Evolutionary conservation across 345 rosid species (phyloP), one percentile per base, ranked within the genome.

Genomic region (Eutrema japonicum): DNA sequence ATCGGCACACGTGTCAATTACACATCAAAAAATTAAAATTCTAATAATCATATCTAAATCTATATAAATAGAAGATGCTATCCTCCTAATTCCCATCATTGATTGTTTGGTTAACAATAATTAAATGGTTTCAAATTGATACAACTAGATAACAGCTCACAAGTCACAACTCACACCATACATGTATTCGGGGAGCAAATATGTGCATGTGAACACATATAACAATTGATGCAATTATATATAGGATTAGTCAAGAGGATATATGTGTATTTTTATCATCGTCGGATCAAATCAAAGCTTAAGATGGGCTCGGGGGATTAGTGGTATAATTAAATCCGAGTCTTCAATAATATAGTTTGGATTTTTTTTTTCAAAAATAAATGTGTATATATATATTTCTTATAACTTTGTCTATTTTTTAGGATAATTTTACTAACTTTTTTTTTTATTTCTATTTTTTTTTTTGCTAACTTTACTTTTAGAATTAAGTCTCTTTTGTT

Each of bases 91-190:
- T 49, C 18, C 50, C 41, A 14, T 59, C 50, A 59, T 48, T 59
- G 49, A 7, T 43, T 35, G 26, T 33, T 56, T 46, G 8, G 56
- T 29, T 71, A 27, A 40, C 60, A 42, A 26, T 61, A 51, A 38
- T 60, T 29, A 26, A 58, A 36, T 49, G 26, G 8, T 49, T 29
- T 61, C 45, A 32, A 47, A 52, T 43, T 7, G 53, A 36, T 72
- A 33, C 69, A 72, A 49, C 66, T 49, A 50, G 50, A 10, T 61
- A 38, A 18, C 68, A 71, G 70, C 55, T 52, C 54, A 72, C 52
- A 62, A 14, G 18, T n/a, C n/a, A n/a, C n/a, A n/a, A n/a, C 59
- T 61, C 49, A 58, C 37, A 70, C 45, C 37, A 30, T 71, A 50
- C 35, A 29, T 14, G 30, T 49, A 59, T 32, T 18, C 6, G 6